Evolutionary conservation across 495 filamentous ascomycete species (phyloP).

Genomic region (Podospora pseudocomata): DNA sequence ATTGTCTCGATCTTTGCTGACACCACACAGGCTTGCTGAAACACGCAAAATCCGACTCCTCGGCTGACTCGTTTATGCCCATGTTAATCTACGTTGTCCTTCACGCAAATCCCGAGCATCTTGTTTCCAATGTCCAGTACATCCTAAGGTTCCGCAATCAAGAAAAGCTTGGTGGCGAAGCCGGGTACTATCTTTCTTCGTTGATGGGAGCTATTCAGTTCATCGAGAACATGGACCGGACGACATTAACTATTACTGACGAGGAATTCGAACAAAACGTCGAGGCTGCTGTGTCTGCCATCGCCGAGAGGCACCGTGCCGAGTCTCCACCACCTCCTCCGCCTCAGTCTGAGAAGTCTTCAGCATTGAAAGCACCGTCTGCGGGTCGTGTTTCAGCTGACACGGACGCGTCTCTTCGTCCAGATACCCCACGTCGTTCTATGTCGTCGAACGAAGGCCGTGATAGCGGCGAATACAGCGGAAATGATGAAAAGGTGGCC

Average conservation of each 20-base stretch:
- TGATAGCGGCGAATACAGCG: slow-evolving; percentile 31
- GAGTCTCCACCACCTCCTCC: slow-evolving; percentile 42
- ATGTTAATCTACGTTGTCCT: slow-evolving; percentile 94
- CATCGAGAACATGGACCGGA: slow-evolving; percentile 92
- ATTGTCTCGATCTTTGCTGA: slow-evolving; percentile 18
- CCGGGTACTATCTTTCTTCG: slow-evolving; percentile 97
- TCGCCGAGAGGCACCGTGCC: slow-evolving; percentile 79
- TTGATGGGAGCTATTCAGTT: slow-evolving; percentile 95
- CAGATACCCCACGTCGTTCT: slow-evolving; percentile 38
- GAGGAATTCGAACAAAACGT: slow-evolving; percentile 95
- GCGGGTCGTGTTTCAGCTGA: slow-evolving; percentile 44
- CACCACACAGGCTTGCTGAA: slow-evolving; percentile 67
- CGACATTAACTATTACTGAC: slow-evolving; percentile 86
- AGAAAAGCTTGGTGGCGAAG: slow-evolving; percentile 93
- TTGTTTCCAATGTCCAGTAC: slow-evolving; percentile 98
- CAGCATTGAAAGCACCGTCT: slow-evolving; percentile 40
- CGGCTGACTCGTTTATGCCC: slow-evolving; percentile 93
- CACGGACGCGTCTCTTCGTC: slow-evolving; percentile 36
- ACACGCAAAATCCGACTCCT: slow-evolving; percentile 88
- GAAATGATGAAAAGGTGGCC: slow-evolving; percentile 68
- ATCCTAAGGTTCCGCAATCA: slow-evolving; percentile 95
- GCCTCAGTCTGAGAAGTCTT: slow-evolving; percentile 59
- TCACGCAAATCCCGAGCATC: slow-evolving; percentile 87
- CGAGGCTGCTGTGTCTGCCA: slow-evolving; percentile 92
- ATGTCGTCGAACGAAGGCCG: slow-evolving; percentile 42